Conservation (phyloP, 495 filamentous ascomycete species). For the Pseudomonodictys pantanalensis region DNA sequence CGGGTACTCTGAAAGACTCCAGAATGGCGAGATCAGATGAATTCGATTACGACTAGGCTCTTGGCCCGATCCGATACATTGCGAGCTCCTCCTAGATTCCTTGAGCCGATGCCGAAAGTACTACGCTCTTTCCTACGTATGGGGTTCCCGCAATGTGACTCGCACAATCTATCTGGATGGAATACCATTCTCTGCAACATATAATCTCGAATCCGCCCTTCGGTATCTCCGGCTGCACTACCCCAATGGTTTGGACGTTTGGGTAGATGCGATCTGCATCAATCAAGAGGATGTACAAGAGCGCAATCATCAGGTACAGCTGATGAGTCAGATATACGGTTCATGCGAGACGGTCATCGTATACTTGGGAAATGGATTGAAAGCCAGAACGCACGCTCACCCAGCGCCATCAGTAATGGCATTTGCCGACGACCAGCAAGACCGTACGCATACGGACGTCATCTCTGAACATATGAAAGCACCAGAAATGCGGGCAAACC, state of each 20-base stretch:
- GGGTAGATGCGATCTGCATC: slow-evolving; percentile 8
- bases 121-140: slow-evolving; percentile 14
- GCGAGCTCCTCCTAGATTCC: not conserved
- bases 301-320: slow-evolving; percentile 4
- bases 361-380: not conserved
- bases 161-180: not conserved
- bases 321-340: slow-evolving; percentile 2
- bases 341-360: not conserved
- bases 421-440: not conserved
- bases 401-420: not conserved
- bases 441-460: not conserved
- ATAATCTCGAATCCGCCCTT: slow-evolving; percentile 11
- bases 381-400: too few species aligned
- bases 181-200: not conserved
- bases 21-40: slow-evolving; percentile 2
- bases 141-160: slow-evolving; percentile 5
- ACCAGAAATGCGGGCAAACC: not conserved
- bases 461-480: not conserved
- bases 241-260: not conserved
- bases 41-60: slow-evolving; percentile 2
- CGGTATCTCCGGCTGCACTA: slow-evolving; percentile 4
- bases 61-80: slow-evolving; percentile 10
- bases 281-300: not conserved
- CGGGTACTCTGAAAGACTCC: too few species aligned
- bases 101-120: not conserved